Evolutionary conservation across 1,139 yeast species (phyloP), one percentile per base, ranked within the genome.

Genomic region (Yamadazyma blattariae): DNA sequence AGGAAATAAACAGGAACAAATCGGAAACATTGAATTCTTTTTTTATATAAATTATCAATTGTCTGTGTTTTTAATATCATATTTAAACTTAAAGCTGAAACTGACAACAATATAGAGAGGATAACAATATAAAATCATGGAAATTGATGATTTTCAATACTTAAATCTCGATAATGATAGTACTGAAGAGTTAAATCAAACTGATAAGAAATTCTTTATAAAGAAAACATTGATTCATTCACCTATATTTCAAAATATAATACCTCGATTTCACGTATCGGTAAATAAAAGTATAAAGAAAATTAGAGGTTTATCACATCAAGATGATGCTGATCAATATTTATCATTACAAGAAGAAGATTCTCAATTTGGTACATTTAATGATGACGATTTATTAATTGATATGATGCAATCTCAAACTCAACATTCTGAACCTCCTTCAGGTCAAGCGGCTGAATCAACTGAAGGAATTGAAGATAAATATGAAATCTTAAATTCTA

Each of bases 311-410:
- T 43, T 54, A 5, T 57, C 67, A 8, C 51, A 62, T 20, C 64
- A 66, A 37, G 74, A 67, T 32, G 73, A 66, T 32, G 57, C 54
- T 17, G 67, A 64, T 44, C 74, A 68, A 42, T 54, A 51, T 15
- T 38, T 66, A 30, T 53, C 61, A 3, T 61, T 67, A 1, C 58
- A 54, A 18, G 71, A 64, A 27, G 64, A 60, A 28, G 74, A 69
- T 40, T 67, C 74, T 0, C 72, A 66, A 42, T 47, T 56, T 40
- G 70, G 61, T 25, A 66, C 56, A 10, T 66, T 67, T 38, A 53
- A 56, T 33, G 74, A 67, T 26, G 67, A 57, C 28, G 59, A 54
- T 9, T 43, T 50, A 30, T 32, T 49, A 6, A 40, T 51, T 29
- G 44, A 39, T n/a, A 15, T 35, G 34, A 37, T 33, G 9, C 35